Conservation (phyloP, 345 rosid genomes). For the Camelina neglecta region DNA sequence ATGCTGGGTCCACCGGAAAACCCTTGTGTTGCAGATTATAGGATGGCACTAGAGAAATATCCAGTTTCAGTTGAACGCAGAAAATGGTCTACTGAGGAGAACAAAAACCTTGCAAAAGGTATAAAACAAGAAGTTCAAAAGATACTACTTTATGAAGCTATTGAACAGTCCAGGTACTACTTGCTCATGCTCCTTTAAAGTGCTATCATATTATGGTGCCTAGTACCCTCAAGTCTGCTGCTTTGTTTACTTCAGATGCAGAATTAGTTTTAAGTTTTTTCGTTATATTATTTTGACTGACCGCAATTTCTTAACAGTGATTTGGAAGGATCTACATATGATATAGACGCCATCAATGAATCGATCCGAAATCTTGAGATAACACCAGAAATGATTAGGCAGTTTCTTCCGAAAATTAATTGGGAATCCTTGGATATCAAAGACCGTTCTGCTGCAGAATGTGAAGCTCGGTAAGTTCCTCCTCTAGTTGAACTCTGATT, state of each 20-base stretch:
- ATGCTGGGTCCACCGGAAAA: slow-evolving; percentile 74
- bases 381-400: slow-evolving; percentile 68
- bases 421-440: slow-evolving; percentile 70
- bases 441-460: slow-evolving; percentile 83
- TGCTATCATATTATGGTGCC: slow-evolving; percentile 2
- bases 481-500: slow-evolving; percentile 5
- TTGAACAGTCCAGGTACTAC: slow-evolving; percentile 65
- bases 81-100: slow-evolving; percentile 76
- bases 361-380: slow-evolving; percentile 73
- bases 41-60: slow-evolving; percentile 55
- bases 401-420: slow-evolving; percentile 78
- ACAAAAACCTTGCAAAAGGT: slow-evolving; percentile 74
- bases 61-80: slow-evolving; percentile 60
- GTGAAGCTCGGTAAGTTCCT: slow-evolving; percentile 75
- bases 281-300: slow-evolving; percentile 16
- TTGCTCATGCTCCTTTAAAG: slow-evolving; percentile 16
- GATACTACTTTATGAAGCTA: slow-evolving; percentile 56
- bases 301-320: slow-evolving; percentile 32
- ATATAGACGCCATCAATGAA: slow-evolving; percentile 56
- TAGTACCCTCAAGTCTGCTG: slow-evolving; percentile 3
- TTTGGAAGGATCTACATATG: slow-evolving; percentile 61
- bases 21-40: slow-evolving; percentile 65
- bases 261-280: neutral
- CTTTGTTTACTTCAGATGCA: slow-evolving; percentile 7
- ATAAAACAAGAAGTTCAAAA: slow-evolving; percentile 79